Evolutionary conservation across 768 basidiomycete species (phyloP), one percentile per base, ranked within the genome.

Genomic region (Infundibulicybe gibba): DNA sequence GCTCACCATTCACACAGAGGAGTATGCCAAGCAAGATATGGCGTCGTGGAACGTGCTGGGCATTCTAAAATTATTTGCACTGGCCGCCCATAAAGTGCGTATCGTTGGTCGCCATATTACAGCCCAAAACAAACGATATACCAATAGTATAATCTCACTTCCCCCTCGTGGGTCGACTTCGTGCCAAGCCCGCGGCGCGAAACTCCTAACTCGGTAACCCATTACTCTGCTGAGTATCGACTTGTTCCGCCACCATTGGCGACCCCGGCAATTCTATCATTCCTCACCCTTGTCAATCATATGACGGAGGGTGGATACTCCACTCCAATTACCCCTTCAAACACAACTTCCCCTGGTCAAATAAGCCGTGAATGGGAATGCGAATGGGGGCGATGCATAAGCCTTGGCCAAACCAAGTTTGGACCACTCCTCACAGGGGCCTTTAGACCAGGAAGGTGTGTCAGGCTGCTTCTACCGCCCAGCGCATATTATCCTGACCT

Each of bases 211-310:
- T 40, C 49, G 33, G 54, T 71, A 30, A 63, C 62, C 2, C 69
- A 81, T 54, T 82, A 77, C 55, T 72, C 71, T 3, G 64, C 72
- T 51, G 52, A 60, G 5, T 70, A 77, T 44, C 64, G 64, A 37
- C 61, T 89, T 33, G 65, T 62, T 33, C 76, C 83, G 12, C 81
- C 83, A 5, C 78, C 85, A 5, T 72, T 87, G 34, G 81, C 85
- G 0, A 70, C 79, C 6, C 82, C 88, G 13, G 88, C 87, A 3
- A 85, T 90, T 44, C 77, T 90, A 12, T 74, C 81, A 0, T 89
- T 81, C 61, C 68, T 88, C 33, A 76, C 79, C 2, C 67, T 87
- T 5, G 68, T 74, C 15, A 73, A 72, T 50, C 65, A 60, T 48
- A 56, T 67, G 32, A 47, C 64, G 17, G 58, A 60, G 25, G 54